Base-by-base conservation (phyloP, 2,329 filamentous ascomycete genomes). In the Fusarium sp. region DNA sequence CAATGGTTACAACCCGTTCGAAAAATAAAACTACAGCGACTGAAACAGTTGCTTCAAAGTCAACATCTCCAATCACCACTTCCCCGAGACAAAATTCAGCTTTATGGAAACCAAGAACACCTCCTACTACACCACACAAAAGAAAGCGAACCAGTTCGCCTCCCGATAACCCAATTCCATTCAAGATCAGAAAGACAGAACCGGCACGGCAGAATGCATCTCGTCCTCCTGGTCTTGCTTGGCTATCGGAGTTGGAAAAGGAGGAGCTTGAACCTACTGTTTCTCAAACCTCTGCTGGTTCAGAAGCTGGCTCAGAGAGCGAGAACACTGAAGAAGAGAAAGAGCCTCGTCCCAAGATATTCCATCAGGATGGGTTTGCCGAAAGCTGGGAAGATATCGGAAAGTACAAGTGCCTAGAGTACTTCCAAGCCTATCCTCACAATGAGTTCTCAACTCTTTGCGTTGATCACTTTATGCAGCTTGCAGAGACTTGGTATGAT, bases 381-480 rank as follows among this genome's bases (percentile, higher is more conserved):
- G 29, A 17, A 17, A 18, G 45, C 11, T 47, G 49, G 55, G 42
- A 49, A 13, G 43, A 46, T 14, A 29, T 37, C 5, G 45, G 39
- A 20, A 21, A 18, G 29, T 15, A 47, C 20, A 39, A 23, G 13
- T 40, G 18, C 25, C 41, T 70, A 11, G 64, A 70, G 27, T 58
- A 51, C 47, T 69, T 66, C 40, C 67, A 66, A 20, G 67, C 60
- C 25, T 69, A 69, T 46, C 67, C 67, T 41, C 67, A 70, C 18
- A 58, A 68, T 36, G 60, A 35, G 17, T n/a, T 40, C 20, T 51
- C 67, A 21, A 66, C 67, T n/a, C 53, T 70, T 27, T 70, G 67
- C 8, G 25, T 33, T 9, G 10, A 8, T 11, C 67, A 70, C 33
- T 68, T 70, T 11, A 27, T 63, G n/a, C 13, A 29, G 7, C 64